These are phyloP conservation scores for Casuarina cunninghamiana DNA, from an alignment of 306 rosid species.

Conservation along the genomic window DNA sequence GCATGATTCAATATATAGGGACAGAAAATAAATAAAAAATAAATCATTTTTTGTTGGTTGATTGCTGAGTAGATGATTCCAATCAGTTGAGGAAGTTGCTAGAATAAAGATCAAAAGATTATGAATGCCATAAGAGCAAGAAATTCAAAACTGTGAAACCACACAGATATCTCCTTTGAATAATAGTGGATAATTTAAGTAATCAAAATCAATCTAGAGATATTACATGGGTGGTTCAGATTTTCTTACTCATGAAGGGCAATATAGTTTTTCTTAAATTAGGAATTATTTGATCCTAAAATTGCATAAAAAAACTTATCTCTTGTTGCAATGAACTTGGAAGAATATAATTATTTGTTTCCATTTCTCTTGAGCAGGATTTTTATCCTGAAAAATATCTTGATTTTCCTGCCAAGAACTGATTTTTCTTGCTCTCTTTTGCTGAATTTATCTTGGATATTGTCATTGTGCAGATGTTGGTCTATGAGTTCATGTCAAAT, in stretches of 20 bases:
- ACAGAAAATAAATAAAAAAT: background rate
- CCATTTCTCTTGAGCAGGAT: background rate
- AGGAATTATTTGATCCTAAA: constrained; percentile 6
- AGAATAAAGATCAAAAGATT: background rate
- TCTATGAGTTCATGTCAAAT: constrained; percentile 86
- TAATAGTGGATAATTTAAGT: background rate
- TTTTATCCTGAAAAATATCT: background rate
- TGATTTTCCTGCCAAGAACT: background rate
- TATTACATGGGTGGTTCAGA: background rate
- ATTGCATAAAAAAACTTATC: background rate
- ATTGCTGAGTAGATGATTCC: background rate
- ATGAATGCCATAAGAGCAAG: background rate
- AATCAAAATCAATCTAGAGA: constrained; percentile 5
- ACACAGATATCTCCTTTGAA: background rate
- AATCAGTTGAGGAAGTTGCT: background rate
- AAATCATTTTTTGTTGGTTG: background rate
- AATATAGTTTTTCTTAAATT: background rate
- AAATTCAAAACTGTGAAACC: background rate
- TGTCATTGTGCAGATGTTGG: constrained; percentile 81
- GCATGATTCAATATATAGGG: background rate
- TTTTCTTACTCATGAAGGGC: constrained; percentile 2
- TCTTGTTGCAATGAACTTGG: constrained; percentile 1
- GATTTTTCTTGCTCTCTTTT: constrained; percentile 20
- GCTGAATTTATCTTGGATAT: constrained; percentile 19
- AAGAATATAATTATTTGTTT: constrained; percentile 8